Evolutionary conservation across 2,329 filamentous ascomycete species (phyloP).

Genomic region (Stagonosporopsis chrysanthemi): DNA sequence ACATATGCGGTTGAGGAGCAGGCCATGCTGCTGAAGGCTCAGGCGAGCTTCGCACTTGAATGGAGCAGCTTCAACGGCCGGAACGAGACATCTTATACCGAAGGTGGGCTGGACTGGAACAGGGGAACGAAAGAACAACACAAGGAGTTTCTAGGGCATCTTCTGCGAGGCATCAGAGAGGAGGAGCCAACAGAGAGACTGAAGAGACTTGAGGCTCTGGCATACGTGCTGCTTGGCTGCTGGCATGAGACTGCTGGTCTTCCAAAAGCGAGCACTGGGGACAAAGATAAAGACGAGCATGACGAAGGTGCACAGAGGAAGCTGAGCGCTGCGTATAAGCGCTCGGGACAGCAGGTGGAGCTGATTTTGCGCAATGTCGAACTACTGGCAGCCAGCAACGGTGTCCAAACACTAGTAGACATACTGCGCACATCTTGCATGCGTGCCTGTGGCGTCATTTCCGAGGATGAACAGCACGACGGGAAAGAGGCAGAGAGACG

Average conservation of each 20-base stretch:
- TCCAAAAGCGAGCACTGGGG: conserved; percentile 11
- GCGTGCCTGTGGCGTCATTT: conserved; percentile 40
- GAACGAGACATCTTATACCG: conserved; percentile 48
- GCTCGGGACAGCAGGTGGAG: conserved; percentile 53
- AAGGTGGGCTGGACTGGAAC: conserved; percentile 68
- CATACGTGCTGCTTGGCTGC: conserved; percentile 57
- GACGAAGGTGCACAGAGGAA: conserved; percentile 4
- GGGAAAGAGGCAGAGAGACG: conserved; percentile 50
- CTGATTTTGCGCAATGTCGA: conserved; percentile 56
- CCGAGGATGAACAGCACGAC: conserved; percentile 38
- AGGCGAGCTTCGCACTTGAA: conserved; percentile 77
- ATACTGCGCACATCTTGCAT: conserved; percentile 47
- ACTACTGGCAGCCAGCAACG: conserved; percentile 51
- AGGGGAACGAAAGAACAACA: conserved; percentile 66
- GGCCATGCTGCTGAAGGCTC: conserved; percentile 76
- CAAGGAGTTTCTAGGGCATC: conserved; percentile 63
- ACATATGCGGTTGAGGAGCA: conserved; percentile 88
- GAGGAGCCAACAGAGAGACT: conserved; percentile 40
- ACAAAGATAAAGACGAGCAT: conserved; percentile 24
- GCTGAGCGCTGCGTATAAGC: conserved; percentile 25
- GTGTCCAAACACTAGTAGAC: conserved; percentile 52
- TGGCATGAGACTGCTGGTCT: conserved; percentile 60
- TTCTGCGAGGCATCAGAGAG: conserved; percentile 45
- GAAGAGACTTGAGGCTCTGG: conserved; percentile 53
- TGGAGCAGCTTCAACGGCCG: conserved; percentile 62